A percentile compares a stretch with the other conserved stretches of the same genome.
These are phyloP conservation scores for Laetiporus sulphureus DNA, from an alignment of 1,284 basidiomycete genomes.

Conservation along the genomic window DNA sequence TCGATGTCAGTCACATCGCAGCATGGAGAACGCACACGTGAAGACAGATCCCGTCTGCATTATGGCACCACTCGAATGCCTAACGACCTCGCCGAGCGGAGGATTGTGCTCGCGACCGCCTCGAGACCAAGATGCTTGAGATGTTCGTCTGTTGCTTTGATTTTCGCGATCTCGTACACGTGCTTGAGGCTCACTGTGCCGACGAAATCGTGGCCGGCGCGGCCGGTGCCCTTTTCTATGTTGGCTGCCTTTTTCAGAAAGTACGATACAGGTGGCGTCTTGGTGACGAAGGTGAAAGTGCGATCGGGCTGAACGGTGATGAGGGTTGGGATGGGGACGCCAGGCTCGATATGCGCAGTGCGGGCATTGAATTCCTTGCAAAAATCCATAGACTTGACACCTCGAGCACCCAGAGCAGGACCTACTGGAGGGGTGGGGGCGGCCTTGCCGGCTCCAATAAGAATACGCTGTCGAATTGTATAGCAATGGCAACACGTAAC, in stretches of 20 bases:
- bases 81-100: slow-evolving; percentile 80
- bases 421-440: slow-evolving; percentile 95
- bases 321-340: slow-evolving; percentile 84
- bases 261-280: slow-evolving; percentile 89
- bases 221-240: slow-evolving; percentile 84
- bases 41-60: slow-evolving; percentile 26
- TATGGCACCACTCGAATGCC: slow-evolving; percentile 86
- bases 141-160: slow-evolving; percentile 89
- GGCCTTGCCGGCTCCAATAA: slow-evolving; percentile 92
- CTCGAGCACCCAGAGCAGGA: slow-evolving; percentile 94
- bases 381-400: slow-evolving; percentile 99
- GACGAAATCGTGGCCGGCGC: slow-evolving; percentile 67
- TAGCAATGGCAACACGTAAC: slow-evolving; percentile 2
- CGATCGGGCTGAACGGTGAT: slow-evolving; percentile 95
- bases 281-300: slow-evolving; percentile 88
- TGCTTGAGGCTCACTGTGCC: slow-evolving; percentile 94
- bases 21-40: slow-evolving; percentile 18
- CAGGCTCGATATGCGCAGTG: slow-evolving; percentile 84
- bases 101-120: slow-evolving; percentile 80
- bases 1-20: slow-evolving; percentile 7
- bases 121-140: slow-evolving; percentile 80
- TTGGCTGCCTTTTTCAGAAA: slow-evolving; percentile 90
- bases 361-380: slow-evolving; percentile 96
- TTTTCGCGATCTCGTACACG: slow-evolving; percentile 98
- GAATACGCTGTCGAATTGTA: slow-evolving; percentile 55